A percentile compares a stretch with the other conserved stretches of the same genome.
Evolutionary conservation across 495 filamentous ascomycete species (phyloP).

Genomic region (Mytilinidion resinicola): DNA sequence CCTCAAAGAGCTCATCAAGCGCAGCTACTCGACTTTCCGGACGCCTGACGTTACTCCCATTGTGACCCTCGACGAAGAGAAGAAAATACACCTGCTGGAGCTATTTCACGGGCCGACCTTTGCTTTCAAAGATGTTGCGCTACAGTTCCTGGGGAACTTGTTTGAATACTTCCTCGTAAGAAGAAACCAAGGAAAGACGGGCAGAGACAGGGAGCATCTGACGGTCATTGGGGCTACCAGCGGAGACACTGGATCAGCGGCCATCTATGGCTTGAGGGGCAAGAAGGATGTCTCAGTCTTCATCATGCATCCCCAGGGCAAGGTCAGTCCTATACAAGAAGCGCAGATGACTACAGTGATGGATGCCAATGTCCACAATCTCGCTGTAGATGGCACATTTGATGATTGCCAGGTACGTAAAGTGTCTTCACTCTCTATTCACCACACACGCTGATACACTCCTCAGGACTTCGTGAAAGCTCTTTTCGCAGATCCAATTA

Average conservation of each 20-base stretch:
- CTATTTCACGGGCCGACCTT: conserved; percentile 98
- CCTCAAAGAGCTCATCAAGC: conserved; percentile 70
- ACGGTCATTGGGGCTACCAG: conserved; percentile 88
- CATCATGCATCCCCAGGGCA: conserved; percentile 81
- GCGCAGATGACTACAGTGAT: conserved; percentile 90
- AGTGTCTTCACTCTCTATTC: not conserved
- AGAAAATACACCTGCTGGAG: conserved; percentile 77
- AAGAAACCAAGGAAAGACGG: conserved; percentile 68
- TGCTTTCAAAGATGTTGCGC: conserved; percentile 86
- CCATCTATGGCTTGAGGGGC: conserved; percentile 92
- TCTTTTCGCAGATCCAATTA: conserved; percentile 73
- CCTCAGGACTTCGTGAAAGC: conserved; percentile 84
- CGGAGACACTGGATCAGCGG: conserved; percentile 91
- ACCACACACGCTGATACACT: not conserved
- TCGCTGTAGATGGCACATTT: conserved; percentile 81
- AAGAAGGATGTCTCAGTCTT: conserved; percentile 94
- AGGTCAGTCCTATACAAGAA: conserved; percentile 80
- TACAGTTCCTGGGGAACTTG: conserved; percentile 88
- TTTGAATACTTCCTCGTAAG: conserved; percentile 93
- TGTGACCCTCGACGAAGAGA: conserved; percentile 56
- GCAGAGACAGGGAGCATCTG: conserved; percentile 69
- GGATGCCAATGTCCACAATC: conserved; percentile 83
- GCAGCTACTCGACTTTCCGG: conserved; percentile 83
- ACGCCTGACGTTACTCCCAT: conserved; percentile 64
- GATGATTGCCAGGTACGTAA: conserved; percentile 77